Evolutionary conservation across 2,329 filamentous ascomycete species (phyloP), one percentile per base, ranked within the genome.

Genomic region (Neofusicoccum cordaticola): DNA sequence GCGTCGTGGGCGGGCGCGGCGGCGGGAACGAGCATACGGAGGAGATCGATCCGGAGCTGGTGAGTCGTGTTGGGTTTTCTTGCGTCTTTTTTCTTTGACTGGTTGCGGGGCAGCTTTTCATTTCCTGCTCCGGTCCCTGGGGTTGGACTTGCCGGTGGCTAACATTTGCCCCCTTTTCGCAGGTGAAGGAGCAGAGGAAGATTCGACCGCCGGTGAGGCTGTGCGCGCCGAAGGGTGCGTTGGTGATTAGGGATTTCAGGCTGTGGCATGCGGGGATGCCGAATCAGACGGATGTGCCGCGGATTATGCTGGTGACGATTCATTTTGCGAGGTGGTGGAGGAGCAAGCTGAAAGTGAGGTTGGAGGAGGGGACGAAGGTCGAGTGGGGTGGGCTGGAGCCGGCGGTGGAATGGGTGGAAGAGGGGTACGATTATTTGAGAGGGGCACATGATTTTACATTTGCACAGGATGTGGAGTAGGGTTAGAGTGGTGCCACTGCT

Each of bases 241-340:
- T 88, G 27, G 78, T 88, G 41, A 71, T 89, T 35, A 79, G 87
- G 2, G 86, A 89, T 70, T 73, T 89, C 61, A 76, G 86, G 37
- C 79, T 88, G 4, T 89, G 86, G 86, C 86, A 89, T 71, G 85
- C 85, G 0, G 86, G 86, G 0, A 86, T 87, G 82, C 86, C 85
- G 1, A 88, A 89, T 68, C 69, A 72, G 50, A 83, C 81, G 1
- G 72, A 79, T 3, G 74, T 65, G 9, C 68, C 69, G 1, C 57
- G 72, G 41, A 67, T 73, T n/a, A 73, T 73, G 72, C 67, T 73
- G 11, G 71, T 70, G 5, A 69, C 47, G 73, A 67, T 86, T 47
- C 84, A 85, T 70, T 87, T 87, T 68, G 83, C 85, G 0, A 80
- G 79, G 0, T 86, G 84, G 83, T 86, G 86, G 69, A 71, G 80